These are phyloP conservation scores for Pseudohalonectria lignicola DNA, from an alignment of 2,329 filamentous ascomycete species.

Conservation along the genomic window DNA sequence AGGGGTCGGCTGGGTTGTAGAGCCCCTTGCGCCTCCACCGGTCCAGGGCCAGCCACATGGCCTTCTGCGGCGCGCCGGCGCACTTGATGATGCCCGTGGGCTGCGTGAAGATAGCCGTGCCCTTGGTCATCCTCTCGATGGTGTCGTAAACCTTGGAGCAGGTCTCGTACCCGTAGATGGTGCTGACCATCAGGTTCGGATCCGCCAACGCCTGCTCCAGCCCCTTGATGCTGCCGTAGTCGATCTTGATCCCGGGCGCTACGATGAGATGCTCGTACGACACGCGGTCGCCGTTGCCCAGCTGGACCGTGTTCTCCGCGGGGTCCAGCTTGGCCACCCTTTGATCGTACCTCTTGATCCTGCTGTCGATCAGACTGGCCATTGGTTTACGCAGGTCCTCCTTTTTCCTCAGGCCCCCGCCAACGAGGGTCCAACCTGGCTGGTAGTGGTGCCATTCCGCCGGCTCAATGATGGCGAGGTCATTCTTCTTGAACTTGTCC, in stretches of 20 bases:
- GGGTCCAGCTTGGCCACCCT: conserved; percentile 39
- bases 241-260: conserved; percentile 42
- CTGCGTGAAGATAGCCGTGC: conserved; percentile 47
- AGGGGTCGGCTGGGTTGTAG: conserved; percentile 28
- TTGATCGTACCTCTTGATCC: conserved; percentile 48
- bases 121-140: conserved; percentile 34
- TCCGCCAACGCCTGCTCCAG: conserved; percentile 44
- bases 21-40: conserved; percentile 43
- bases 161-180: conserved; percentile 46
- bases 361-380: conserved; percentile 40
- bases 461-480: conserved; percentile 56
- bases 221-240: conserved; percentile 40
- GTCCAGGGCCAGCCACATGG: conserved; percentile 51
- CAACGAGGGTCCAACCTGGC: conserved; percentile 59
- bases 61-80: conserved; percentile 50
- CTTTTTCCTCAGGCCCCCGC: conserved; percentile 53
- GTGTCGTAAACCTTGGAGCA: conserved; percentile 40
- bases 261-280: conserved; percentile 56
- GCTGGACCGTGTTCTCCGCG: conserved; percentile 42
- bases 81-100: conserved; percentile 49
- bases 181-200: conserved; percentile 34
- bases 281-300: conserved; percentile 43
- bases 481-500: conserved; percentile 42
- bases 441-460: conserved; percentile 56
- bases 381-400: conserved; percentile 43